Conservation (phyloP, 225 moss, liverwort and hornwort genomes). For the Neckera pumila region DNA sequence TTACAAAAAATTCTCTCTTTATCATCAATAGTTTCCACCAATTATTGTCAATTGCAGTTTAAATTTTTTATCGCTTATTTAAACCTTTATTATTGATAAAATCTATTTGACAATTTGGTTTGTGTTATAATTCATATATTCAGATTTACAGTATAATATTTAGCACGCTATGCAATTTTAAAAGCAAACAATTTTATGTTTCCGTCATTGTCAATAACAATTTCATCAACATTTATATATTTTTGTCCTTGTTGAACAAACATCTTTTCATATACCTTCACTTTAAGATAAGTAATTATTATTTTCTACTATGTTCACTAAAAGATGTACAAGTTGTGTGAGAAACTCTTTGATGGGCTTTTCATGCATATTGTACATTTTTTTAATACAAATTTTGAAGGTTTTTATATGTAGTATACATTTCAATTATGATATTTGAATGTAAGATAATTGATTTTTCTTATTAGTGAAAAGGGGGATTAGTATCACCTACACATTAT, state of each 20-base stretch:
- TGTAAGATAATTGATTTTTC: too few species aligned
- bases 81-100: background rate
- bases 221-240: background rate
- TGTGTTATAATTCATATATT: background rate
- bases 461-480: too few species aligned
- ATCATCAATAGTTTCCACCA: fast-evolving
- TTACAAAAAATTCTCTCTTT: background rate
- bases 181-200: background rate
- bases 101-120: background rate
- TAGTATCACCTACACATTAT: too few species aligned
- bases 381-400: background rate
- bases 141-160: background rate
- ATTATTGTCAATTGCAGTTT: background rate
- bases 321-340: background rate
- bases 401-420: background rate
- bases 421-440: too few species aligned
- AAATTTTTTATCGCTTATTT: background rate
- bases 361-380: background rate
- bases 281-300: background rate
- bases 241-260: background rate
- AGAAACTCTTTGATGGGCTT: background rate
- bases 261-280: background rate
- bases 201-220: background rate
- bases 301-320: background rate
- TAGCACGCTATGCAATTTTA: background rate